Conservation (phyloP, 108 stramenopile species). For the Cylindrotheca fusiformis region DNA sequence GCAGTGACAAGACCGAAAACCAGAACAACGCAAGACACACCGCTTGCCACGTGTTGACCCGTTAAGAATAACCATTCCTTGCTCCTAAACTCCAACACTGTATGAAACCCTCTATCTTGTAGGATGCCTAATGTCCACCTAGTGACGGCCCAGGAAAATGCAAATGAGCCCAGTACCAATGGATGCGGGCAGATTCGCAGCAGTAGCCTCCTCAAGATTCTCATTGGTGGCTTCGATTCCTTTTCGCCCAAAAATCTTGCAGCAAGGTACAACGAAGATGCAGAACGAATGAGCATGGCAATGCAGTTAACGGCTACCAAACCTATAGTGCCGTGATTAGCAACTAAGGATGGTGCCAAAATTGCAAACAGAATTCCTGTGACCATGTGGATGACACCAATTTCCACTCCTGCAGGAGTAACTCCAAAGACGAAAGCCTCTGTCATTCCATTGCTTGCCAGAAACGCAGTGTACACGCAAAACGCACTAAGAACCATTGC, state of each 20-base stretch:
- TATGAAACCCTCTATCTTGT: slow-evolving; percentile 23
- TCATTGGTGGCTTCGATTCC: not conserved
- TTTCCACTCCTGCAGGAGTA: slow-evolving; percentile 51
- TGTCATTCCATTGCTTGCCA: slow-evolving; percentile 91
- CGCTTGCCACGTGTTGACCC: slow-evolving; percentile 51
- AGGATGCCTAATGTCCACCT: slow-evolving; percentile 22
- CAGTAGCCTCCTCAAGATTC: slow-evolving; percentile 21
- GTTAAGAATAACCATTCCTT: slow-evolving; percentile 53
- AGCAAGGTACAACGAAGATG: slow-evolving; percentile 69
- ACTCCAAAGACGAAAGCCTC: slow-evolving; percentile 93
- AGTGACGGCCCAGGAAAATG: slow-evolving; percentile 35
- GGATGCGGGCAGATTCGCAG: slow-evolving; percentile 50
- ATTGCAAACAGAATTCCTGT: slow-evolving; percentile 71
- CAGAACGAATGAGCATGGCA: slow-evolving; percentile 65
- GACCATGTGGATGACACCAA: slow-evolving; percentile 61
- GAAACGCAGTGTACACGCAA: slow-evolving; percentile 90
- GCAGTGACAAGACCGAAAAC: slow-evolving; percentile 21
- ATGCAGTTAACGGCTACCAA: slow-evolving; percentile 75
- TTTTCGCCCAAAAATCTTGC: slow-evolving; percentile 48
- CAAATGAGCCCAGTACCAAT: slow-evolving; percentile 47
- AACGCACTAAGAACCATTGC: slow-evolving; percentile 74
- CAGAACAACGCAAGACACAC: slow-evolving; percentile 38
- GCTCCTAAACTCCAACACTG: slow-evolving; percentile 23
- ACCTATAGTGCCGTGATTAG: slow-evolving; percentile 57
- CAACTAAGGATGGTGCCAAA: slow-evolving; percentile 56